Conservation (phyloP, 1,139 yeast genomes). For the Suhomyces guaymorum region DNA sequence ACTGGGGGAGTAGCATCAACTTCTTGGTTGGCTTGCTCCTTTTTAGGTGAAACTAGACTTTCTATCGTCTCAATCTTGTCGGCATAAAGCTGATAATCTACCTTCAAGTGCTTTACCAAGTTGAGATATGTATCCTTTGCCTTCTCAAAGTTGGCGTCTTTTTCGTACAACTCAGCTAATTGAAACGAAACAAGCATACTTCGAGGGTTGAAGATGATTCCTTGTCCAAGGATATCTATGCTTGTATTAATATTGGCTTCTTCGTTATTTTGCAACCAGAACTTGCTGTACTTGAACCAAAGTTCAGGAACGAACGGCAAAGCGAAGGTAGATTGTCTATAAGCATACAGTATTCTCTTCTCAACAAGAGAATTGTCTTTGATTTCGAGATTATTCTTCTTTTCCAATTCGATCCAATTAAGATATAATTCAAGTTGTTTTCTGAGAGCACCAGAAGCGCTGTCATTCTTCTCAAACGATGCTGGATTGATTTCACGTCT, state of each 20-base stretch:
- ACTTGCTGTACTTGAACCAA: constrained; percentile 69
- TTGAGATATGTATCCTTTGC: constrained; percentile 54
- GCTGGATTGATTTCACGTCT: constrained; percentile 41
- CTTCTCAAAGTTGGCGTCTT: constrained; percentile 50
- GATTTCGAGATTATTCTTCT: constrained; percentile 64
- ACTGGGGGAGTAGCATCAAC: constrained; percentile 16
- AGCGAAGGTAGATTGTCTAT: constrained; percentile 66
- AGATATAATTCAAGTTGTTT: constrained; percentile 61
- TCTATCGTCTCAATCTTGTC: constrained; percentile 27
- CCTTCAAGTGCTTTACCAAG: constrained; percentile 46
- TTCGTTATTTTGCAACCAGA: constrained; percentile 32
- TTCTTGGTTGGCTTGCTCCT: constrained; percentile 14
- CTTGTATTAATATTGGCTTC: constrained; percentile 36
- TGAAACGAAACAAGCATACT: constrained; percentile 70
- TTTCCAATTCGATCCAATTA: constrained; percentile 80
- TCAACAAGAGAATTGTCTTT: constrained; percentile 49
- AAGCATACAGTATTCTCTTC: constrained; percentile 71
- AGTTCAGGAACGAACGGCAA: constrained; percentile 77
- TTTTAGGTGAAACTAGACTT: constrained; percentile 14
- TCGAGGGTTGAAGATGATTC: constrained; percentile 65
- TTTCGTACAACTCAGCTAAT: constrained; percentile 70
- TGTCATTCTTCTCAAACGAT: constrained; percentile 23
- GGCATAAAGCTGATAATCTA: constrained; percentile 30
- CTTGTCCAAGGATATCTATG: constrained; percentile 52
- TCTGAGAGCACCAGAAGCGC: constrained; percentile 26